Evolutionary conservation across 176 grass and related monocot species (phyloP).

Genomic region (Aegilops umbellulata): DNA sequence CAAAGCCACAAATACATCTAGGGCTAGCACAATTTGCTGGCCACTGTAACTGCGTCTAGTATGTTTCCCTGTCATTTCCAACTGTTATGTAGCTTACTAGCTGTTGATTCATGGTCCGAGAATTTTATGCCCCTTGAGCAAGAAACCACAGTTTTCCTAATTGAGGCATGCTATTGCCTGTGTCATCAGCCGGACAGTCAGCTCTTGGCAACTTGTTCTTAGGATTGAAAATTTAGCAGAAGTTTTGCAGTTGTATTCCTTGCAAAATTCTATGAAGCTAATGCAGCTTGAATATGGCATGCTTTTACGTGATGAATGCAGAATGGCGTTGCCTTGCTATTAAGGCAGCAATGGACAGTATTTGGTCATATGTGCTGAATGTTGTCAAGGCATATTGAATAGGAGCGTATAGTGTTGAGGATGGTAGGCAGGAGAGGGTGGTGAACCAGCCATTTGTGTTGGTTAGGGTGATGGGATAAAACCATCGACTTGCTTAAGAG

Average conservation of each 20-base stretch:
- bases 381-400: background rate
- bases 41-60: background rate
- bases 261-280: background rate
- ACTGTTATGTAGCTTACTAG: background rate
- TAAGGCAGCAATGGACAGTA: background rate
- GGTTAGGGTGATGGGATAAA: background rate
- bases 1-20: background rate
- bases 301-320: background rate
- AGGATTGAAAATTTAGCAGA: background rate
- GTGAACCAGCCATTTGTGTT: background rate
- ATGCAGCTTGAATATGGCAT: background rate
- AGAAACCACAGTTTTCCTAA: background rate
- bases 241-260: background rate
- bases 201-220: background rate
- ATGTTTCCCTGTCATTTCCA: background rate
- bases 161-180: background rate
- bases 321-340: background rate
- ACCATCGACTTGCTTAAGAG: background rate
- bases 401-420: background rate
- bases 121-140: background rate
- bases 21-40: background rate
- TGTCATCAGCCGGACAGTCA: background rate
- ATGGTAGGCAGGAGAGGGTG: background rate
- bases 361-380: background rate
- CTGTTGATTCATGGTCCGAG: background rate